Evolutionary conservation across 1,139 yeast genomes (phyloP), one percentile per base, ranked within the genome.

Genomic region (Meyerozyma guilliermondii): DNA sequence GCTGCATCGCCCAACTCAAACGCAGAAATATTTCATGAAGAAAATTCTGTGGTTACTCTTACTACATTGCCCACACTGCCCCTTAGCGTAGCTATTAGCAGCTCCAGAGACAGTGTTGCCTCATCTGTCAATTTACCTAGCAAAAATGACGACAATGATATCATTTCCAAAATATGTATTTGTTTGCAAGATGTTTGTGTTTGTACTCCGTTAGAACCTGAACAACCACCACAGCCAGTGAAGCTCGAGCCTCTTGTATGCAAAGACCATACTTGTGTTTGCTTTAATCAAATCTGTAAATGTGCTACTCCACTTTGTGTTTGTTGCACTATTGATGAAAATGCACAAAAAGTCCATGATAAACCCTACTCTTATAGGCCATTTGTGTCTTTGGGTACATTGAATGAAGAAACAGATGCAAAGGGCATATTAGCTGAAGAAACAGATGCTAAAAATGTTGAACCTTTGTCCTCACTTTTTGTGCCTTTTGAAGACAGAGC

Each of bases 21-120:
- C 34, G 30, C 20, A 44, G 40, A 26, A 16, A 4, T 10, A 41
- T 44, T 31, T 42, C 46, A 4, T 18, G 41, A 7, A 26, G 17
- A 6, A 39, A 39, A 13, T 26, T 26, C 28, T 26, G 28, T 26
- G 13, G 28, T n/a, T n/a, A 3, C 28, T 10, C 28, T 26, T 6
- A 10, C 13, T 7, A 26, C 28, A 10, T 26, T 26, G 28, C 28
- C 28, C 11, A 26, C 28, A 26, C 28, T 26, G 28, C 28, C 28
- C 11, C 13, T 26, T 3, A 26, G 28, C 6, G 28, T 6, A 5
- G 13, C 28, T 10, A 5, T 26, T 26, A n/a, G 28, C 13, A n/a
- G 11, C 5, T 10, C 13, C 4, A 4, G 5, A 5, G 13, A 26
- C 4, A 26, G 28, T 7, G 28, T n/a, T 26, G 4, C 5, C 5